These are phyloP conservation scores for Aspergillus sclerotiicarbonarius DNA, from an alignment of 495 filamentous ascomycete genomes.

Conservation along the genomic window DNA sequence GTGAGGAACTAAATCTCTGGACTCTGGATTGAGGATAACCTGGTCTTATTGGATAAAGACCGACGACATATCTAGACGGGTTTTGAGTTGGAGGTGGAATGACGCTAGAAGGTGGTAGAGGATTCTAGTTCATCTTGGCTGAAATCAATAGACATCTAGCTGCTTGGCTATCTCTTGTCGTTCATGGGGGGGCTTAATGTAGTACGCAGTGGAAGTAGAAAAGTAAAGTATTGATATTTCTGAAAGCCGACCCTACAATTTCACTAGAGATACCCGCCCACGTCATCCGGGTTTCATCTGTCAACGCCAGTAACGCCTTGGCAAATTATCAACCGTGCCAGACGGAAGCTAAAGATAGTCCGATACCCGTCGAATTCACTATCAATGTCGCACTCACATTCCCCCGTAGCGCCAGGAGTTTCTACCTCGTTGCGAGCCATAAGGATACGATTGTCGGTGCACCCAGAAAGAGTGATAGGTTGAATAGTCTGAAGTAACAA, in stretches of 20 bases:
- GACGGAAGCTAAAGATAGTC: background rate
- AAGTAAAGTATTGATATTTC: background rate
- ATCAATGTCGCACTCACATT: background rate
- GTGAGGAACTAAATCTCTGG: background rate
- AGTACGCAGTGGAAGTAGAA: no score
- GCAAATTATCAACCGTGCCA: background rate
- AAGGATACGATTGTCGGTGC: constrained; percentile 24
- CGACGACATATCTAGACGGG: background rate
- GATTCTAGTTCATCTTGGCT: no score
- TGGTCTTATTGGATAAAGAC: background rate
- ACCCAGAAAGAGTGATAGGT: constrained; percentile 45
- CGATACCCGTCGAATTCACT: background rate
- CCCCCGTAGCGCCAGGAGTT: background rate
- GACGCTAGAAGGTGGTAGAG: background rate
- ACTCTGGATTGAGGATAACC: background rate
- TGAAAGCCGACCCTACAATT: no score
- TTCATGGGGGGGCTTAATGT: no score
- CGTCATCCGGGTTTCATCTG: background rate
- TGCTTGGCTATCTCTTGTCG: no score
- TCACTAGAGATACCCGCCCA: no score
- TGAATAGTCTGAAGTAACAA: constrained; percentile 33
- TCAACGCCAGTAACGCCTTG: background rate
- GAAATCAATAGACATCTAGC: no score
- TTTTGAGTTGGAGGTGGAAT: background rate
- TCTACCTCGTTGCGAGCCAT: constrained; percentile 17